Base-by-base conservation (phyloP, 2,329 filamentous ascomycete species). In the Fusarium hostae region DNA sequence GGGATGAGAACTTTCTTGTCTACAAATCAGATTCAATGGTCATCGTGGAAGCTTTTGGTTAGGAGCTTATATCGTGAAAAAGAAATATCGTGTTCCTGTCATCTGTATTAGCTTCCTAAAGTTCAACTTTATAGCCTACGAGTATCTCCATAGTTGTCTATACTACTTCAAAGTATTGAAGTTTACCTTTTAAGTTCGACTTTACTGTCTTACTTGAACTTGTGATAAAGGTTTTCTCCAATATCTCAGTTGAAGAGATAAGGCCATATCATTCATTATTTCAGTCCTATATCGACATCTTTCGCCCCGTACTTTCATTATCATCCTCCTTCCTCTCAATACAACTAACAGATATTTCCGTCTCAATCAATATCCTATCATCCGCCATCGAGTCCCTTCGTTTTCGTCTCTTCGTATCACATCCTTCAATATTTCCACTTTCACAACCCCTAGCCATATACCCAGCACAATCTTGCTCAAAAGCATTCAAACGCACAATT, bases 211-310 rank as follows among this genome's bases (percentile, higher is more conserved):
- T 6, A n/a, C 3, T 15, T 47, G 0, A n/a, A 28, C 18, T 5
- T 16, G 11, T 0, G 5, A 30, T 2, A 8, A 2, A 0, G 2
- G 4, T n/a, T 7, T 48, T 11, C 1, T 22, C 6, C 1, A 12
- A 2, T 2, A 22, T 32, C 0, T 2, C 7, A 6, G 15, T 18
- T 18, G 2, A 9, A 32, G 6, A 5, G 0, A 3, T 9, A 1
- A 18, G 3, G n/a, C 45, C 2, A 34, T 47, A 13, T 12, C 3
- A 15, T 41, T 47, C 7, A 12, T 45, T 5, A 15, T 0, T 0
- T 11, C 0, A 34, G 11, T 35, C 24, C 41, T 43, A 32, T 11
- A 2, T 35, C 5, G 37, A 28, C 22, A 32, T 7, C 15, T 9
- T 28, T 22, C 8, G 26, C 34, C 26, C n/a, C 3, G n/a, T 56